These are phyloP conservation scores for Linderniella brevidens DNA, from an alignment of 257 asterid genomes.

Conservation along the genomic window DNA sequence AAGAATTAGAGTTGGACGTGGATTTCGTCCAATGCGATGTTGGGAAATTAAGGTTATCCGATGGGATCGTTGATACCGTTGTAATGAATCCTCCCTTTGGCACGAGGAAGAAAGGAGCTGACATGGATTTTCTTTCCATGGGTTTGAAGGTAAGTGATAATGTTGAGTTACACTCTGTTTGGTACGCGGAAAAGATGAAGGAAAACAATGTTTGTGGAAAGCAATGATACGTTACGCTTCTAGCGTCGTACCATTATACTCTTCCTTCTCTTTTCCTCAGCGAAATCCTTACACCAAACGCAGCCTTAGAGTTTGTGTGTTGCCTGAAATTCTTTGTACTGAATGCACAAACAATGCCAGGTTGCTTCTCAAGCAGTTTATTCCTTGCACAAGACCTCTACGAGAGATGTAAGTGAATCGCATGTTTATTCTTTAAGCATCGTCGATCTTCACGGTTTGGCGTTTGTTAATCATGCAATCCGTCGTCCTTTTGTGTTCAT, in stretches of 20 bases:
- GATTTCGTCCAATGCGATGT: conserved; percentile 66
- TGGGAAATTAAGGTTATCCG: conserved; percentile 42
- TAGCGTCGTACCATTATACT: too few relatives aligned
- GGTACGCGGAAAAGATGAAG: neutral
- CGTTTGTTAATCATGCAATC: neutral
- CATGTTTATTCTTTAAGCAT: conserved; percentile 1
- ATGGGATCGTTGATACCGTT: conserved; percentile 53
- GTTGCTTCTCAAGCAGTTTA: conserved; percentile 89
- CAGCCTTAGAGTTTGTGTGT: too few relatives aligned
- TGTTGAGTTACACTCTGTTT: neutral
- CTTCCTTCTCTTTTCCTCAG: too few relatives aligned
- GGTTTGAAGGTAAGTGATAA: conserved; percentile 51
- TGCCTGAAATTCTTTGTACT: too few relatives aligned
- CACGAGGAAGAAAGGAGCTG: conserved; percentile 91
- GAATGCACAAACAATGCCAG: conserved; percentile 23
- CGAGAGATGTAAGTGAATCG: conserved; percentile 81
- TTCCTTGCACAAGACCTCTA: conserved; percentile 90
- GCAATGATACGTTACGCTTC: neutral
- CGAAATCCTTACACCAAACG: too few relatives aligned
- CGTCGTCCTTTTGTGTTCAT: neutral
- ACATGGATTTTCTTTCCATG: conserved; percentile 66
- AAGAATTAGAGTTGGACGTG: conserved; percentile 69
- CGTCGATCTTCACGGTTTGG: neutral
- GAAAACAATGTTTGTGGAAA: neutral
- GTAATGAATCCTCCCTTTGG: conserved; percentile 99